A percentile compares a stretch with the other conserved stretches of the same genome.
These are phyloP conservation scores for Citropsis articulata DNA, from an alignment of 345 rosid genomes.

Conservation along the genomic window DNA sequence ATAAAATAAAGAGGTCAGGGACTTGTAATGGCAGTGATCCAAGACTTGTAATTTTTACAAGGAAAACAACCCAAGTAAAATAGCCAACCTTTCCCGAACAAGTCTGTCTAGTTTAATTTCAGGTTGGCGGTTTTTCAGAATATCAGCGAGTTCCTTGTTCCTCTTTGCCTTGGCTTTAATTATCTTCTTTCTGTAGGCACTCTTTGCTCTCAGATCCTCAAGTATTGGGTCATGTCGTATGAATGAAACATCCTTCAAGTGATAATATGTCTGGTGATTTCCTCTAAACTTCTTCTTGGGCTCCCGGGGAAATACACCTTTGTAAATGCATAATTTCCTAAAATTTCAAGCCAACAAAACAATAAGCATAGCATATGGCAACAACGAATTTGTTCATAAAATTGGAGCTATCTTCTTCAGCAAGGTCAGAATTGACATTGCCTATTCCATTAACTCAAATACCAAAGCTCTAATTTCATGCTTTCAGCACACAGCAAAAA, in stretches of 20 bases:
- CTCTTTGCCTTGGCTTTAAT: conserved; percentile 78
- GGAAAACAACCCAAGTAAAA: background rate
- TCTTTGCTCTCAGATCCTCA: conserved; percentile 79
- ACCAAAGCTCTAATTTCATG: background rate
- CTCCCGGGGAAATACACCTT: conserved; percentile 88
- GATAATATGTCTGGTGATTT: conserved; percentile 92
- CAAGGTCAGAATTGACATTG: background rate
- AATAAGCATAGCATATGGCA: background rate
- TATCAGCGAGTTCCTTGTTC: conserved; percentile 65
- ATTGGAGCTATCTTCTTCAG: background rate
- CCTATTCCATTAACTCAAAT: background rate
- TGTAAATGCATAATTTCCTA: conserved; percentile 79
- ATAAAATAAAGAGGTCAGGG: conserved; percentile 9
- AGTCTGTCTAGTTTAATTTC: conserved; percentile 61
- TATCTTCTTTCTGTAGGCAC: conserved; percentile 69
- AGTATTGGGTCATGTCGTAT: conserved; percentile 84
- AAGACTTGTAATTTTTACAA: background rate
- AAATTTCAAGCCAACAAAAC: conserved; percentile 9
- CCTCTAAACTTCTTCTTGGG: conserved; percentile 95
- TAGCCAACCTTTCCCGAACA: conserved; percentile 73
- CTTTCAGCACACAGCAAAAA: background rate
- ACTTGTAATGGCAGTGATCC: background rate
- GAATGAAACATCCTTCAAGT: conserved; percentile 80
- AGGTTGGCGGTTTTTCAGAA: conserved; percentile 69
- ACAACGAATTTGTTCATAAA: background rate